Percentiles rank a stretch among this genome's conserved stretches.
phyloP scores from a whole-genome alignment of 2,329 filamentous ascomycete species.

The Xylariaceae sp. region DNA sequence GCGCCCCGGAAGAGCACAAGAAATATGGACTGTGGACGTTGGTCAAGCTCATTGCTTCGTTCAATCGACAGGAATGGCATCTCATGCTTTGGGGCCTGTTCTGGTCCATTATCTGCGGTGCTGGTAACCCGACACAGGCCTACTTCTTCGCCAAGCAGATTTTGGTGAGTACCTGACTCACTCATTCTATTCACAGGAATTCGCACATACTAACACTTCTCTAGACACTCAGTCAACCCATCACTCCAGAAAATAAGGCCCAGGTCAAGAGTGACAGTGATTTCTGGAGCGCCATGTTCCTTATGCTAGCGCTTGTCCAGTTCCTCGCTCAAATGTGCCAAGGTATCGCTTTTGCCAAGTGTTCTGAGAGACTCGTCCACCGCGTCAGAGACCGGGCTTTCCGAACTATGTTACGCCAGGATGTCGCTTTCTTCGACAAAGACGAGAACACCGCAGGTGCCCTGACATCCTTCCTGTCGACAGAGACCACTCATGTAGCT shows the following conservation, averaged over 20 bases:
- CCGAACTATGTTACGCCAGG: conserved; percentile 83
- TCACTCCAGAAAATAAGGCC: conserved; percentile 45
- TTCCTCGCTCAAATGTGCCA: conserved; percentile 65
- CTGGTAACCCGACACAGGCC: conserved; percentile 70
- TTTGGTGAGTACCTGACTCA: conserved; percentile 39
- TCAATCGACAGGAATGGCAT: conserved; percentile 70
- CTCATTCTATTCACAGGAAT: no score
- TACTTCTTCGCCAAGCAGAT: conserved; percentile 91
- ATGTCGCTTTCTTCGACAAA: conserved; percentile 85
- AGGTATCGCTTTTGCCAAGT: conserved; percentile 73
- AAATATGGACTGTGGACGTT: conserved; percentile 71
- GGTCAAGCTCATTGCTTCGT: conserved; percentile 72
- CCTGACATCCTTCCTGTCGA: conserved; percentile 82
- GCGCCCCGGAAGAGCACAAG: conserved; percentile 41
- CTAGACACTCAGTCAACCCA: conserved; percentile 29
- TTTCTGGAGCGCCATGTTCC: conserved; percentile 87
- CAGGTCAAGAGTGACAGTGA: conserved; percentile 66
- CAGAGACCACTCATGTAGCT: conserved; percentile 82
- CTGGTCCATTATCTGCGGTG: conserved; percentile 73
- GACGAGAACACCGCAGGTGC: conserved; percentile 88
- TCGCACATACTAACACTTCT: conserved; percentile 14
- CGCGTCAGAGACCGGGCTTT: conserved; percentile 80
- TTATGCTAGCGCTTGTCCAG: conserved; percentile 74
- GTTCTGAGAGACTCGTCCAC: conserved; percentile 81
- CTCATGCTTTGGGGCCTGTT: conserved; percentile 70